Evolutionary conservation across 2,329 filamentous ascomycete species (phyloP), one percentile per base, ranked within the genome.

Genomic region (Elsinoe australis): DNA sequence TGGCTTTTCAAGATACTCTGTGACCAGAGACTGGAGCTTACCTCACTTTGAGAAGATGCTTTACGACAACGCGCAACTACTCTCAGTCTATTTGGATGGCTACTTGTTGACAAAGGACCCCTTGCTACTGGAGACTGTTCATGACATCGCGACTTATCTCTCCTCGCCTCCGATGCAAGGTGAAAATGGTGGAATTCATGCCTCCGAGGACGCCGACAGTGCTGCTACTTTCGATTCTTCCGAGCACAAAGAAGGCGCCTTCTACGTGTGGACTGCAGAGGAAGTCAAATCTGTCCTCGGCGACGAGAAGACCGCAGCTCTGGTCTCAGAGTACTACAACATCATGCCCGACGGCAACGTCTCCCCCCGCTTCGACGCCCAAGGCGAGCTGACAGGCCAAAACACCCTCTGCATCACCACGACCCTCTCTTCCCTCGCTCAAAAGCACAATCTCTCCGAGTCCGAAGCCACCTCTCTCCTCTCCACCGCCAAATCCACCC

Each of bases 41-140:
- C 92, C 92, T 8, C 89, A 95, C 63, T 98, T 96, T 58, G 92
- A 98, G 69, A 96, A 96, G 71, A 88, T 96, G 76, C 77, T 95
- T 7, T 88, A 87, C 48, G 92, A 96, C 61, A 94, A 98, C 59
- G 83, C 86, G 0, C 83, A 95, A 56, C 74, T 96, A 1, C 70
- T 98, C 2, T 77, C 82, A 18, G 74, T 92, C 5, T 96, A 92
- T 58, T 73, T 94, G 5, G 88, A 95, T 59, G 89, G 86, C 0
- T 96, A 89, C 73, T 73, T 87, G 10, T 67, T 81, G 19, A 80
- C 76, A 0, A 73, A 75, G 42, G 75, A 83, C 8, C 74, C 78
- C 3, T 85, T 94, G 57, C 80, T 95, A 51, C 75, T 87, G 9
- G 81, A 85, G 34, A 80, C 83, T 1, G 82, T 92, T 2, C 77